phyloP scores from a whole-genome alignment of 192 early-diverging fungal species.

The Gigaspora rosea region DNA sequence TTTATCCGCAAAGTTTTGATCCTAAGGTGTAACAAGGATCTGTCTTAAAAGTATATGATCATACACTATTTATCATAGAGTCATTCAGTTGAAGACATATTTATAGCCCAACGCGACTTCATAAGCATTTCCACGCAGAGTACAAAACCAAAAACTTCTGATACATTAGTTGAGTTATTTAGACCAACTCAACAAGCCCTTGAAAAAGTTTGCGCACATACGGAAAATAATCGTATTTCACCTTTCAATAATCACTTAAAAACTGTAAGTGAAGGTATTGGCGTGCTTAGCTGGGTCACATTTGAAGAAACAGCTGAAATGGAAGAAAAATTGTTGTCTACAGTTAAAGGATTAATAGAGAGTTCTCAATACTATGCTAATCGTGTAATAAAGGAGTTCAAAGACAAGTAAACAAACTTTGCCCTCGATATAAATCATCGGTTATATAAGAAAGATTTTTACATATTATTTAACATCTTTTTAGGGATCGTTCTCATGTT shows the following conservation, averaged over 20 bases:
- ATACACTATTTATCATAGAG: conserved; percentile 44
- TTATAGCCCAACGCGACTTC: conserved; percentile 74
- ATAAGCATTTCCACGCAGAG: conserved; percentile 69
- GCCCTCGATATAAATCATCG: not conserved
- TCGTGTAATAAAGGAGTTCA: conserved; percentile 86
- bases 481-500: conserved; percentile 74
- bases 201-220: conserved; percentile 62
- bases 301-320: conserved; percentile 83
- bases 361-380: conserved; percentile 91
- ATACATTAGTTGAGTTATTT: conserved; percentile 63
- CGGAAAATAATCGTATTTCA: conserved; percentile 77
- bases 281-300: conserved; percentile 91
- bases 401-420: conserved; percentile 70
- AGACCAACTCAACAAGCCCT: conserved; percentile 71
- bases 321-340: conserved; percentile 40
- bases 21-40: conserved; percentile 32
- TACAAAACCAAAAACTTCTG: conserved; percentile 74
- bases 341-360: conserved; percentile 86
- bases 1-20: conserved; percentile 26
- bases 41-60: not conserved
- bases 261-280: conserved; percentile 84
- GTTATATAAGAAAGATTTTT: not conserved
- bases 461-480: not conserved
- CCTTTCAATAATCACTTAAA: conserved; percentile 80
- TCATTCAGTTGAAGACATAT: conserved; percentile 55